A percentile compares a stretch with the other conserved stretches of the same genome.
phyloP scores from a whole-genome alignment of 139 green algal species.

The Tetraselmis chui region DNA sequence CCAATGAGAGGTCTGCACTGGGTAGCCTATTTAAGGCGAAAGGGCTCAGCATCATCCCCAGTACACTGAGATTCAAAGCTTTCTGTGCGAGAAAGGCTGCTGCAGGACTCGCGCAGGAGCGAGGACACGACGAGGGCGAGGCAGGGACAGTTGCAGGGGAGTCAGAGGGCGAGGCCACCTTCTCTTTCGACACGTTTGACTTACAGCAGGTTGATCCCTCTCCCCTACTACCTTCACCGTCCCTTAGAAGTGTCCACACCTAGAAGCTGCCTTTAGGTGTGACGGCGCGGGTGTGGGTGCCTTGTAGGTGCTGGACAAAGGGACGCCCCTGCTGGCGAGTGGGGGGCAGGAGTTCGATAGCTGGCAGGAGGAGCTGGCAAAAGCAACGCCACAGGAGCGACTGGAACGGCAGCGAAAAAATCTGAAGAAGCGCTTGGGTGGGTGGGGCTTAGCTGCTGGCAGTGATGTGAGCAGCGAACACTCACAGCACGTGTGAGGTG shows the following conservation, averaged over 20 bases:
- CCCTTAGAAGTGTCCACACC: no score
- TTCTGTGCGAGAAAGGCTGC: no score
- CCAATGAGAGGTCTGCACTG: no score
- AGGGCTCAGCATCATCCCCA: no score
- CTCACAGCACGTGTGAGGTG: no score
- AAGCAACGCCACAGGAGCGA: slow-evolving; percentile 34
- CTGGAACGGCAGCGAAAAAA: slow-evolving; percentile 53
- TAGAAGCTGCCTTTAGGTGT: no score
- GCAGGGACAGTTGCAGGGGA: not conserved
- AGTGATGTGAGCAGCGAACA: no score
- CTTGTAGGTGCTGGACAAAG: slow-evolving; percentile 51
- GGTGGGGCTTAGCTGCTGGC: slow-evolving; percentile 11
- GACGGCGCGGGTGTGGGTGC: not conserved
- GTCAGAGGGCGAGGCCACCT: not conserved
- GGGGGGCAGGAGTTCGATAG: slow-evolving; percentile 72
- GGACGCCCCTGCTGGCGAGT: slow-evolving; percentile 66
- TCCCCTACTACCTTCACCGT: no score
- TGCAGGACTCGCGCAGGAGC: not conserved
- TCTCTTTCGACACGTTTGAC: not conserved
- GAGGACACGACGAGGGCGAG: not conserved
- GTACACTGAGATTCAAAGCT: no score
- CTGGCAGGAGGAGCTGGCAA: not conserved
- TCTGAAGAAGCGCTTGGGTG: slow-evolving; percentile 63
- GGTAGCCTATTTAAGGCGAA: no score
- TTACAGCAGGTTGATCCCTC: not conserved